A percentile compares a stretch with the other conserved stretches of the same genome.
These are phyloP conservation scores for Pichia sp. DNA, from an alignment of 1,139 yeast genomes.

Conservation along the genomic window DNA sequence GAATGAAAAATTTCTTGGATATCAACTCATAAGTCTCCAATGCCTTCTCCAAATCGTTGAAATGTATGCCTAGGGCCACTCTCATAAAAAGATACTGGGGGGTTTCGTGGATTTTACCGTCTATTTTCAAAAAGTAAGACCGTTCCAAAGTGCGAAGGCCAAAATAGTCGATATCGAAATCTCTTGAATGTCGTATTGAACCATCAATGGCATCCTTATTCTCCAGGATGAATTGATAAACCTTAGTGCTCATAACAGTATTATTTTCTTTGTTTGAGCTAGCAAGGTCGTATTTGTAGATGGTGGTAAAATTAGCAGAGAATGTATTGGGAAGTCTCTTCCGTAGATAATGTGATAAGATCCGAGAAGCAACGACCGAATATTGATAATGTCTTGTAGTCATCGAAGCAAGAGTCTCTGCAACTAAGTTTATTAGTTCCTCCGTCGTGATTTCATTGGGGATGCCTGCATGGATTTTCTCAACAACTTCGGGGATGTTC, in stretches of 20 bases:
- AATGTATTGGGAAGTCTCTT: constrained; percentile 32
- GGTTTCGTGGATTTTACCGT: constrained; percentile 54
- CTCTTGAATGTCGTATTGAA: constrained; percentile 38
- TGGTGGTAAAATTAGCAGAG: constrained; percentile 34
- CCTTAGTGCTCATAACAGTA: constrained; percentile 9
- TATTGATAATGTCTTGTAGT: constrained; percentile 46
- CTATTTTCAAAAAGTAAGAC: constrained; percentile 48
- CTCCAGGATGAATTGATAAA: constrained; percentile 14
- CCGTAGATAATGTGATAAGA: constrained; percentile 38
- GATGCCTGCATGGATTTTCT: constrained; percentile 27
- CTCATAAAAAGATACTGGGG: constrained; percentile 59
- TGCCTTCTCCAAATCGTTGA: constrained; percentile 46
- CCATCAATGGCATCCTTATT: constrained; percentile 36
- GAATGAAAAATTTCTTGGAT: constrained; percentile 55
- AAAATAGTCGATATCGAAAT: constrained; percentile 43
- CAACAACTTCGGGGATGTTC: constrained; percentile 19
- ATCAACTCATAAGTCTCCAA: constrained; percentile 53
- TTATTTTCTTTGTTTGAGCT: constrained; percentile 19
- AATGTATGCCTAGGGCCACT: constrained; percentile 58
- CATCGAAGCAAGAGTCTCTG: constrained; percentile 45
- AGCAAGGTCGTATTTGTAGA: constrained; percentile 18
- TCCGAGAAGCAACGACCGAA: constrained; percentile 45
- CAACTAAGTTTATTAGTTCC: constrained; percentile 38
- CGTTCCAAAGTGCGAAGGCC: constrained; percentile 51
- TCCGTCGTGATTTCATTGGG: constrained; percentile 35